Evolutionary conservation across 2,329 filamentous ascomycete genomes (phyloP).

Genomic region (Ophiostoma ulmi): DNA sequence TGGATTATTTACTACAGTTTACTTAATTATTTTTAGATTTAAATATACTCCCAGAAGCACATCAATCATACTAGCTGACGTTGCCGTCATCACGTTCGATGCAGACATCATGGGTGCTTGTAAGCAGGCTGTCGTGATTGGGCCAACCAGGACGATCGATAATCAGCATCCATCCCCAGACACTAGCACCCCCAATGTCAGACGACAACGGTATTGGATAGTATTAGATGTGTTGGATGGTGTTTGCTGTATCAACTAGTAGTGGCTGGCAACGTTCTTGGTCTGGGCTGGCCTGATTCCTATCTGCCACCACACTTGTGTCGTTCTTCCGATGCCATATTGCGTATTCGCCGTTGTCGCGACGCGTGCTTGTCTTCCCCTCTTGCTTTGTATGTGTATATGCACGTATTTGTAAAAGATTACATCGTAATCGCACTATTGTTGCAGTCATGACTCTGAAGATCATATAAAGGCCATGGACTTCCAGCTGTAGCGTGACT

Average conservation of each 20-base stretch:
- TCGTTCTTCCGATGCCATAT: conserved; percentile 8
- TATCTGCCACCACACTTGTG: conserved; percentile 6
- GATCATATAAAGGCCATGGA: not conserved
- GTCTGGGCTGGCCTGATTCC: not conserved
- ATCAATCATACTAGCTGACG: not conserved
- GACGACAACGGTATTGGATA: not conserved
- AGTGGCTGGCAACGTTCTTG: not conserved
- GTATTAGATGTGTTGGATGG: not conserved
- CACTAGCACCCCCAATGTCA: not conserved
- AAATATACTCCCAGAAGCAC: not conserved
- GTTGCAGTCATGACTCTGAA: not conserved
- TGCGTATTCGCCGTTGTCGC: not conserved
- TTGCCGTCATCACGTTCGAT: not conserved
- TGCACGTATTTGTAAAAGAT: not conserved
- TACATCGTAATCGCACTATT: not conserved
- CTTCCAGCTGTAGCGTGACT: not conserved
- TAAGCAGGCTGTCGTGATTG: conserved; percentile 11
- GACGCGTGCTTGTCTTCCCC: conserved; percentile 6
- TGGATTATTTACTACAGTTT: not conserved
- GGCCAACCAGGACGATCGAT: not conserved
- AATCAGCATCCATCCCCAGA: not conserved
- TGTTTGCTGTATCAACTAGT: not conserved
- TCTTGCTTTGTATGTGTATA: not conserved
- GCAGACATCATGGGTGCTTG: conserved; percentile 9
- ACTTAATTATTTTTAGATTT: too few species aligned